Evolutionary conservation across 352 stramenopile genomes (phyloP).

Genomic region (Phytophthora podocarpi): DNA sequence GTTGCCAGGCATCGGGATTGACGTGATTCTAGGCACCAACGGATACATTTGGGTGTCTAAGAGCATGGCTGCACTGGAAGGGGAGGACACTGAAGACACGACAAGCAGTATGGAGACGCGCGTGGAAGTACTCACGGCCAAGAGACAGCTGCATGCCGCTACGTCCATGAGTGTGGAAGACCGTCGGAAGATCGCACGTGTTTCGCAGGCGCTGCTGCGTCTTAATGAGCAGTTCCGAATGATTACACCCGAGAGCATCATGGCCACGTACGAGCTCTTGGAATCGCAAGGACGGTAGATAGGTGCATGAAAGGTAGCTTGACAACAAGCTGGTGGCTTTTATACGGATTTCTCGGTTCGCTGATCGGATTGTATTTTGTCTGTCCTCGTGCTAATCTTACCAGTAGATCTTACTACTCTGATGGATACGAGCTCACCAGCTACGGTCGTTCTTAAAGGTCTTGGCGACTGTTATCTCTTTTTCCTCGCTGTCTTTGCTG

Average conservation of each 20-base stretch:
- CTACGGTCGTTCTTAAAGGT: too few relatives aligned
- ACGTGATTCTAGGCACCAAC: constrained; percentile 95
- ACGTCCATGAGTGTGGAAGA: constrained; percentile 80
- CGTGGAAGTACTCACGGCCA: constrained; percentile 92
- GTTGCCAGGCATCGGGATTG: constrained; percentile 75
- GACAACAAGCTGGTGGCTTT: background rate
- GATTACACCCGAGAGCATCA: constrained; percentile 93
- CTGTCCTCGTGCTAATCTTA: too few relatives aligned
- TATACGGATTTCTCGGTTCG: too few relatives aligned
- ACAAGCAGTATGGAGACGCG: constrained; percentile 76
- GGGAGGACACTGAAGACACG: constrained; percentile 51
- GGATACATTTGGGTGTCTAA: constrained; percentile 96
- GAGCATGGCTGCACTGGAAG: constrained; percentile 64
- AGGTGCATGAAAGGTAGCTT: constrained; percentile 1
- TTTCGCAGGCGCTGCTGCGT: constrained; percentile 89
- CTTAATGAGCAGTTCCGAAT: constrained; percentile 90
- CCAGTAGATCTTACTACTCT: too few relatives aligned
- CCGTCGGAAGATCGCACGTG: constrained; percentile 83
- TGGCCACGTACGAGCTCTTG: constrained; percentile 80
- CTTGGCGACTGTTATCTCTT: too few relatives aligned
- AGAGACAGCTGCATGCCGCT: constrained; percentile 87
- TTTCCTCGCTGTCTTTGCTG: background rate
- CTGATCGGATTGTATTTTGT: too few relatives aligned
- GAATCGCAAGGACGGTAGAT: constrained; percentile 34
- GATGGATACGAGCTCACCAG: too few relatives aligned